phyloP scores from a whole-genome alignment of 2,329 filamentous ascomycete genomes.

The Diaporthe velutina region DNA sequence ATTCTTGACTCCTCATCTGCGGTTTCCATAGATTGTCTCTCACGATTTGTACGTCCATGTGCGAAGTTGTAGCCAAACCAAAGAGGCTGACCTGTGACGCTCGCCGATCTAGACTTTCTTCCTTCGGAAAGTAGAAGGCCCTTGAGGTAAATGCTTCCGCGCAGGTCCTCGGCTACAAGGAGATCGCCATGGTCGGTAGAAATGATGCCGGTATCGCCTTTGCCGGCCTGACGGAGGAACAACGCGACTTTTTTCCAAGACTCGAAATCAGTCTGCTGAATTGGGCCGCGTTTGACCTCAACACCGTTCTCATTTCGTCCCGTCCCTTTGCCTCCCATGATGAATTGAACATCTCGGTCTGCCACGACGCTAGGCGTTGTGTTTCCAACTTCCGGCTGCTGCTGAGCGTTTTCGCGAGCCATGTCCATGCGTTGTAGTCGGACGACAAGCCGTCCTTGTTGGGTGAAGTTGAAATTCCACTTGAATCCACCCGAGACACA shows the following conservation, averaged over 20 bases:
- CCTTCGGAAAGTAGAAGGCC: background rate
- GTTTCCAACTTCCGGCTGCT: fast-evolving
- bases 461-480: background rate
- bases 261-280: background rate
- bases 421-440: background rate
- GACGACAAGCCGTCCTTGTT: background rate
- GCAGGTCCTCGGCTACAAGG: background rate
- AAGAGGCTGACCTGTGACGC: background rate
- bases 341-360: background rate
- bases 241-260: background rate
- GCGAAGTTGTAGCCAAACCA: background rate
- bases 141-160: background rate
- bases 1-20: background rate
- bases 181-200: background rate
- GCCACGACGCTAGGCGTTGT: background rate
- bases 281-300: background rate
- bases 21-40: background rate
- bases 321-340: background rate
- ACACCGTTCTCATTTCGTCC: background rate
- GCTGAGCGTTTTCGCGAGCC: fast-evolving
- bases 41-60: background rate
- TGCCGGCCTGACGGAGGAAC: background rate
- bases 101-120: background rate
- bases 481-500: background rate
- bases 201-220: background rate